These are phyloP conservation scores for Trichosporon sp. DNA, from an alignment of 1,284 basidiomycete species.

Conservation along the genomic window DNA sequence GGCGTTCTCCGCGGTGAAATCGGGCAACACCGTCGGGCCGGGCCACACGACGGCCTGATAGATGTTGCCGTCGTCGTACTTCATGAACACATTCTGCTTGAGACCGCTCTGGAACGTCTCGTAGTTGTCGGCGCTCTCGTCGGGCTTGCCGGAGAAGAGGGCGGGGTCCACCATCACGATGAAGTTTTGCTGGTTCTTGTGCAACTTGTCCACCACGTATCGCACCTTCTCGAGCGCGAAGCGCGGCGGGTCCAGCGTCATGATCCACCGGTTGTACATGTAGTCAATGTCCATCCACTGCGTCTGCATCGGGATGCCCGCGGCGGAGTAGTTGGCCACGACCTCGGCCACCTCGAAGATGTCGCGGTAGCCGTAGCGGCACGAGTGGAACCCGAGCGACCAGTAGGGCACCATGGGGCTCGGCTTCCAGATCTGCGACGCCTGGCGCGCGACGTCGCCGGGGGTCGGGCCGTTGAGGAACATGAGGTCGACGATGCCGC, in stretches of 20 bases:
- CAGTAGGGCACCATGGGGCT: slow-evolving; percentile 34
- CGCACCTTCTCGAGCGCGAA: slow-evolving; percentile 63
- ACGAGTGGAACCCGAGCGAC: slow-evolving; percentile 38
- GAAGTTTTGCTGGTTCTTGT: slow-evolving; percentile 59
- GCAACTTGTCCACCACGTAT: slow-evolving; percentile 61
- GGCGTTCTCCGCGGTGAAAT: slow-evolving; percentile 62
- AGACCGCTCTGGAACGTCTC: slow-evolving; percentile 58
- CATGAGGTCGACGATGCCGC: slow-evolving; percentile 34
- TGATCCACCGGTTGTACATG: slow-evolving; percentile 62
- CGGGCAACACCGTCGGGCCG: slow-evolving; percentile 61
- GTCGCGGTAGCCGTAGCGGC: slow-evolving; percentile 33
- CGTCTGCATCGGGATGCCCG: slow-evolving; percentile 25
- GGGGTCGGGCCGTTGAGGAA: slow-evolving; percentile 24
- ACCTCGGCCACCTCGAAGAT: slow-evolving; percentile 32
- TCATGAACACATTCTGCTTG: slow-evolving; percentile 58
- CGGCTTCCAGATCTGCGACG: slow-evolving; percentile 24
- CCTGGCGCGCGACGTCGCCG: slow-evolving; percentile 13
- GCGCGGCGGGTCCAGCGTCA: slow-evolving; percentile 64
- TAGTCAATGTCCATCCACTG: slow-evolving; percentile 55
- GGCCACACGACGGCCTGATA: slow-evolving; percentile 66
- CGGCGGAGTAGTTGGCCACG: slow-evolving; percentile 31
- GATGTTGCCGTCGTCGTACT: slow-evolving; percentile 59
- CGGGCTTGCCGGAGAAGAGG: slow-evolving; percentile 33
- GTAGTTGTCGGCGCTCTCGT: slow-evolving; percentile 50
- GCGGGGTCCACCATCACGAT: slow-evolving; percentile 70